Conservation (phyloP, 192 early-diverging fungal genomes). For the Gamsiella multidivaricata region DNA sequence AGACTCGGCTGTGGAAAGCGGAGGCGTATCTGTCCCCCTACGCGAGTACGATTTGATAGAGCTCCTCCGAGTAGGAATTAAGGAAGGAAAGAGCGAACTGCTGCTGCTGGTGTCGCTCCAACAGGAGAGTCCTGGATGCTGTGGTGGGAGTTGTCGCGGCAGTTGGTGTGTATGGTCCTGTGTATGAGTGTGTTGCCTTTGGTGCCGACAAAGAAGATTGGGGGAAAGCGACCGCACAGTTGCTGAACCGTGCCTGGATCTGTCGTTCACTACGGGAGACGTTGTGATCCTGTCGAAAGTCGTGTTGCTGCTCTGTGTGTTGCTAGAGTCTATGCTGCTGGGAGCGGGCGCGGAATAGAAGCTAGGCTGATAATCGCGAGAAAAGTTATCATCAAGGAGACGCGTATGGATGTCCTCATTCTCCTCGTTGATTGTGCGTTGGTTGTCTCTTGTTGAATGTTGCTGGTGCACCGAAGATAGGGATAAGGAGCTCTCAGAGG, state of each 20-base stretch:
- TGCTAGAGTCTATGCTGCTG: neutral
- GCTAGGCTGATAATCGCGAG: constrained; percentile 16
- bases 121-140: neutral
- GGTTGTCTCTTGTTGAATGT: neutral
- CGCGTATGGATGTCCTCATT: constrained; percentile 13
- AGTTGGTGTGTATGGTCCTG: neutral
- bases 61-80: neutral
- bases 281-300: too few relatives aligned
- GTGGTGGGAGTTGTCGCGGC: neutral
- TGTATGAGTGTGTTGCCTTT: too few relatives aligned
- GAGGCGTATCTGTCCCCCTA: neutral
- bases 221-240: too few relatives aligned
- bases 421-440: neutral
- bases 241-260: too few relatives aligned
- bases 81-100: too few relatives aligned
- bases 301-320: too few relatives aligned
- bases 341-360: neutral
- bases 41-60: neutral
- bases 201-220: too few relatives aligned
- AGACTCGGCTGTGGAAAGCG: neutral
- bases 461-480: neutral
- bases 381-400: constrained; percentile 21
- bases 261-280: too few relatives aligned
- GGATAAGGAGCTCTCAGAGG: neutral
- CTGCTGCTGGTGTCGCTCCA: neutral